Evolutionary conservation across 1,284 basidiomycete species (phyloP).

Genomic region (Athelia psychrophila): DNA sequence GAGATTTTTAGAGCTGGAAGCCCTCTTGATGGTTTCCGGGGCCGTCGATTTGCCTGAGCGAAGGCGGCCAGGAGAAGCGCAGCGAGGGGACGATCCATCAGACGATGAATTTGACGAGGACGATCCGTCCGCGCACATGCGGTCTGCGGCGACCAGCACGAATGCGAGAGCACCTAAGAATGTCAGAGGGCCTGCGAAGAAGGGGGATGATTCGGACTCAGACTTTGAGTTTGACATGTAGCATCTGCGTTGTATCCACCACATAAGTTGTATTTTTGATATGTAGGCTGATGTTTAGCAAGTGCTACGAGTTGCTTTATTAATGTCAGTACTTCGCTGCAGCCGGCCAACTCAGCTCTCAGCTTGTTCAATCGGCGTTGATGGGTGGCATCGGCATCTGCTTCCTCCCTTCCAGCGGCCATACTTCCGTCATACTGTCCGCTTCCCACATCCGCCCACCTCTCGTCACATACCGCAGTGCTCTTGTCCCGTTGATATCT

Average conservation of each 20-base stretch:
- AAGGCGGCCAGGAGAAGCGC: conserved; percentile 24
- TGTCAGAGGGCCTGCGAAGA: conserved; percentile 43
- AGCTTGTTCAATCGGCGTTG: conserved; percentile 50
- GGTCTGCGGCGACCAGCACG: conserved; percentile 53
- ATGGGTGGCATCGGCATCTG: conserved; percentile 50
- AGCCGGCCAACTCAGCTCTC: too few species aligned
- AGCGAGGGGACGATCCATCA: conserved; percentile 29
- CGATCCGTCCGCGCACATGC: conserved; percentile 44
- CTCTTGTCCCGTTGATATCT: conserved; percentile 44
- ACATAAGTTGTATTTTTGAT: too few species aligned
- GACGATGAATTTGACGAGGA: conserved; percentile 38
- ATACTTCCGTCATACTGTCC: conserved; percentile 61
- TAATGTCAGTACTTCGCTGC: too few species aligned
- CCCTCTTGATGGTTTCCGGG: conserved; percentile 58
- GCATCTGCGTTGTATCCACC: too few species aligned
- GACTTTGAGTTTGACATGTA: conserved; percentile 49
- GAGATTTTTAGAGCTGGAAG: conserved; percentile 59
- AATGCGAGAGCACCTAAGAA: conserved; percentile 56
- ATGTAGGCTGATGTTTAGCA: too few species aligned
- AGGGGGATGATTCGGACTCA: conserved; percentile 59
- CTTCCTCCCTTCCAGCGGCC: conserved; percentile 59
- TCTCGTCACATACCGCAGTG: conserved; percentile 52
- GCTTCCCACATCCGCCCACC: conserved; percentile 70
- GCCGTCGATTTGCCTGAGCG: conserved; percentile 53
- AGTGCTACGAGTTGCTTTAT: too few species aligned